Conservation (phyloP, 345 rosid species). For the Lumnitzera racemosa region DNA sequence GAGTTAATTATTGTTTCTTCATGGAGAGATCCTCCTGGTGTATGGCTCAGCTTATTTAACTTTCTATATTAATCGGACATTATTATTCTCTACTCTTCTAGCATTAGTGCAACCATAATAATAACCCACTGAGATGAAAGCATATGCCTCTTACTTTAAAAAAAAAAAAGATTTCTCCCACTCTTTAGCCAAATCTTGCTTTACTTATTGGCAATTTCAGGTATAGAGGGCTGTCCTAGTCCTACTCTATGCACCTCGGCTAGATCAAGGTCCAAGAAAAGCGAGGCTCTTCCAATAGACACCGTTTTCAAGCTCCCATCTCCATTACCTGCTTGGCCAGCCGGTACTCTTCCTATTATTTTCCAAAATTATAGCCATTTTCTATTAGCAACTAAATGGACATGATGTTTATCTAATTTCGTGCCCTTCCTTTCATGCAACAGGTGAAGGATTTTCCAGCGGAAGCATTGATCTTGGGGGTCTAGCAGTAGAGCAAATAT, state of each 20-base stretch:
- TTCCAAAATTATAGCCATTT: too few species aligned
- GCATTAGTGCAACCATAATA: too few species aligned
- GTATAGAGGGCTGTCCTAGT: slow-evolving; percentile 36
- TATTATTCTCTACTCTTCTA: too few species aligned
- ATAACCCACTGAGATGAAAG: too few species aligned
- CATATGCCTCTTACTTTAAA: background rate
- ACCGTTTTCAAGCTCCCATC: slow-evolving; percentile 55
- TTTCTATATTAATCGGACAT: too few species aligned
- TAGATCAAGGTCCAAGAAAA: slow-evolving; percentile 19
- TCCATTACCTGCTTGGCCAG: slow-evolving; percentile 46
- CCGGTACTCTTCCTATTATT: slow-evolving; percentile 20
- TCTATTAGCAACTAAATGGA: too few species aligned
- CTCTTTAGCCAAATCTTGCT: background rate
- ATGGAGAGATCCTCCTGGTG: too few species aligned
- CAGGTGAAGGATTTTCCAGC: slow-evolving; percentile 28
- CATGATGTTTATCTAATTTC: background rate
- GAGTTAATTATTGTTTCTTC: too few species aligned
- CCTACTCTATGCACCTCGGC: slow-evolving; percentile 3
- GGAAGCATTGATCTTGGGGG: slow-evolving; percentile 16
- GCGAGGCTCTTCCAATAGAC: slow-evolving; percentile 33
- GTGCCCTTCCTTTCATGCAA: background rate
- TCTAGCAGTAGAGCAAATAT: slow-evolving; percentile 6
- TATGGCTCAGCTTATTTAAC: too few species aligned
- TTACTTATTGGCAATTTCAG: background rate
- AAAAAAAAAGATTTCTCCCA: too few species aligned